Base-by-base conservation (phyloP, 805 yeast genomes). In the Monosporozyma yasuniensis region DNA sequence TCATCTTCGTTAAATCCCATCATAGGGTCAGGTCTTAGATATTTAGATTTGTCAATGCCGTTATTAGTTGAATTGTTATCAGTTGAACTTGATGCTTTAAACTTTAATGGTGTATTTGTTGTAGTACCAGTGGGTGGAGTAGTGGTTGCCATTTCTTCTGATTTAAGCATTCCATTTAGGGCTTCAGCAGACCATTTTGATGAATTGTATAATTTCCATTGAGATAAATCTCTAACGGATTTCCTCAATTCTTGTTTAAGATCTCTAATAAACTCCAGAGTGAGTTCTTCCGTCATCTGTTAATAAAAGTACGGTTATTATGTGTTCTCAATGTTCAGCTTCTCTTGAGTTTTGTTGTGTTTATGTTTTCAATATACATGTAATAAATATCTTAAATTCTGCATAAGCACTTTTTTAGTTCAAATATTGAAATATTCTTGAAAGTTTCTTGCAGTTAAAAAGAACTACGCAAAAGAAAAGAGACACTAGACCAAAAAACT, bases 161-260 rank as follows among this genome's bases (percentile, higher is more conserved):
- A 21, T 12, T 56, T 60, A 12, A 48, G 54, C 54, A 85, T 67
- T 0, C 91, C 95, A 57, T 74, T 76, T 19, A 84, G 69, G 1
- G 95, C 95, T 59, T 88, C 96, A 2, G 87, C 81, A 1, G 81
- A 74, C 95, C 95, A 89, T 69, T 87, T 87, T 3, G 95, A 79
- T 0, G 89, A 81, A 47, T 80, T 81, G 58, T 75, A 74, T 11
- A 88, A 71, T 51, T 84, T 79, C 52, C 87, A 69, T 32, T 77
- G 76, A 1, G 79, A 64, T 18, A 87, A 69, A 3, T 71, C 69
- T 23, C 55, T 53, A 4, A 73, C 67, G 2, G 84, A 75, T 39
- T 61, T 64, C 21, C 74, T 60, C 27, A 39, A 21, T 39, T 39
- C 42, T 5, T 21, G 42, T 21, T 21, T 39, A 21, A 39, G 42